Evolutionary conservation across 257 asterid genomes (phyloP), one percentile per base, ranked within the genome.

Genomic region (Oldenlandia corymbosa): DNA sequence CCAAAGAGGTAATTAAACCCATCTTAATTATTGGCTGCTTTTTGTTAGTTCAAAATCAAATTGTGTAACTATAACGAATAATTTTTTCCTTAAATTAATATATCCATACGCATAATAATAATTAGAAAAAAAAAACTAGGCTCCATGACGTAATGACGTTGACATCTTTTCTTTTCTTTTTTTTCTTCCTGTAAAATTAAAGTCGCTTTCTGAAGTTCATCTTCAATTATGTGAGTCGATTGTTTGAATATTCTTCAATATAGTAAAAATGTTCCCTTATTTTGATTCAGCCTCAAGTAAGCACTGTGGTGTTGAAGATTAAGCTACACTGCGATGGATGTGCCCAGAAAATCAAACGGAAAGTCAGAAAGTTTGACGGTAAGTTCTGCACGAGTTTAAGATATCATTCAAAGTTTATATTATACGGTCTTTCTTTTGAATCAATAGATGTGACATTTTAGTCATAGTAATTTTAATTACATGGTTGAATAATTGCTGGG

Each of bases 291-390:
- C 79, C 79, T 39, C 83, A 66, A 60, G 75, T 71, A 60, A 81
- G 69, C 46, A 79, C 87, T 8, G 92, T 86, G 72, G 79, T 74
- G 54, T 73, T 91, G 83, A 88, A 86, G 80, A 86, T 84, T 71
- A 79, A 62, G 48, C 78, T 91, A 46, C 98, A 91, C 79, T 91
- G 98, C 55, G 94, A 91, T 62, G 98, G 92, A 58, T 91, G 98
- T 62, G 95, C 94, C 5, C 78, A 77, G 41, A 91, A 91, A 72
- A 88, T 91, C 47, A 86, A 78, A 78, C 64, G 92, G 63, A 71
- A 79, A 53, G 79, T 91, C 65, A 84, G 81, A 74, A 78, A 88
- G n/a, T 26, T 79, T 46, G 85, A 84, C 63, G 96, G 96, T 89
- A 52, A 71, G 86, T 73, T 13, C 11, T 51, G 24, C 43, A 36